A percentile compares a stretch with the other conserved stretches of the same genome.
phyloP scores from a whole-genome alignment of 2,329 filamentous ascomycete species.

The Colletotrichum cordylinicola region DNA sequence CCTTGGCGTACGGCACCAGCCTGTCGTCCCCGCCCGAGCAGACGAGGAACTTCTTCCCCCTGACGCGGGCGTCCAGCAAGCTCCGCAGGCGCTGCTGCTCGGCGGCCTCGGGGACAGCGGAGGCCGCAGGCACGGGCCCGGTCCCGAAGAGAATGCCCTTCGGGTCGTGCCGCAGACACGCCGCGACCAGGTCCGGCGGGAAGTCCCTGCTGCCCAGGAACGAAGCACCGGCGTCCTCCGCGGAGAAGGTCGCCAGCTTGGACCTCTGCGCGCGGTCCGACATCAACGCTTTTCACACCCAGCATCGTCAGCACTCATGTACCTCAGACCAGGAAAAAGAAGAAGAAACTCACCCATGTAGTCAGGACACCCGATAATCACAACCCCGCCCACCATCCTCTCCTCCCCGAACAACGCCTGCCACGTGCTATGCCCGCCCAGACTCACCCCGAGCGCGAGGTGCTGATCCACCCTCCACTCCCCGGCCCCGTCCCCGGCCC shows the following conservation, averaged over 20 bases:
- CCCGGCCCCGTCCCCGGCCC: background rate
- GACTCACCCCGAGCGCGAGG: slow-evolving; percentile 79
- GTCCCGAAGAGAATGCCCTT: slow-evolving; percentile 73
- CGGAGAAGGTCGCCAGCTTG: slow-evolving; percentile 66
- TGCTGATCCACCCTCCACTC: slow-evolving; percentile 61
- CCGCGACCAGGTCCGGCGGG: slow-evolving; percentile 68
- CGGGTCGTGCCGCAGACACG: slow-evolving; percentile 74
- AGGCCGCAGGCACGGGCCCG: slow-evolving; percentile 29
- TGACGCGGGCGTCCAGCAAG: slow-evolving; percentile 54
- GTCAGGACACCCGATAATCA: slow-evolving; percentile 90
- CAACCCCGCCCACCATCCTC: slow-evolving; percentile 77
- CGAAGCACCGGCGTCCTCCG: slow-evolving; percentile 57
- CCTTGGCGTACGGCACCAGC: slow-evolving; percentile 72
- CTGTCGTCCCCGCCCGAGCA: slow-evolving; percentile 73
- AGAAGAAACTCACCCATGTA: slow-evolving; percentile 64
- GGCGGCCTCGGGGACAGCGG: slow-evolving; percentile 27
- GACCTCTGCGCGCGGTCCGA: slow-evolving; percentile 76
- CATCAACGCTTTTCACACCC: slow-evolving; percentile 62
- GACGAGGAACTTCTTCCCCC: slow-evolving; percentile 68
- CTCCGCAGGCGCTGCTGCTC: slow-evolving; percentile 49
- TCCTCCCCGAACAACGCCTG: slow-evolving; percentile 80
- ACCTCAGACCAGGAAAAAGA: background rate
- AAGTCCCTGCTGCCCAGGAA: slow-evolving; percentile 85
- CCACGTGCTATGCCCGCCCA: slow-evolving; percentile 91
- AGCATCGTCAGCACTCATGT: background rate